Conservation (phyloP, 2,329 filamentous ascomycete genomes). For the Zelopaecilomyces penicillatus region DNA sequence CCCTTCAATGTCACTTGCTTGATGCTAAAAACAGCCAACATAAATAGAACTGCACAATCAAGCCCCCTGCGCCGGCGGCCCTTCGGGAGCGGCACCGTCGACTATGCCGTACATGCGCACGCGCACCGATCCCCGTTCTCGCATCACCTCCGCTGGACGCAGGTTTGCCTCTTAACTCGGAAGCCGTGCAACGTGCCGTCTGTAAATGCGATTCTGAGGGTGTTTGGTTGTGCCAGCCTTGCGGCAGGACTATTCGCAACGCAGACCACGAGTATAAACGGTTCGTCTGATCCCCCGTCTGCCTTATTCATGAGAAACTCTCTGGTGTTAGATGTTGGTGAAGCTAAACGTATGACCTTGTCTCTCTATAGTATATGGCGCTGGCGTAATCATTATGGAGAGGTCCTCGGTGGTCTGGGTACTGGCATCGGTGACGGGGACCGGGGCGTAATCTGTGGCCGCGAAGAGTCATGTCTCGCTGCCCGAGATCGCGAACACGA, state of each 20-base stretch:
- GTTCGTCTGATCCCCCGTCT: conserved; percentile 26
- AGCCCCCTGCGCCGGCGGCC: conserved; percentile 60
- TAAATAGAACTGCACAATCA: conserved; percentile 79
- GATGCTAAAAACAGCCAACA: neutral
- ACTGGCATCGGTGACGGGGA: conserved; percentile 84
- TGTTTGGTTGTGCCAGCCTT: conserved; percentile 81
- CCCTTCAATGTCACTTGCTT: neutral
- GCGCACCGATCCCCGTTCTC: conserved; percentile 56
- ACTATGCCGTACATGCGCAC: conserved; percentile 67
- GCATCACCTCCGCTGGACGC: conserved; percentile 36
- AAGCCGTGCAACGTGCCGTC: conserved; percentile 47
- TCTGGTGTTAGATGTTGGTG: neutral
- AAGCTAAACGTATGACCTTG: neutral
- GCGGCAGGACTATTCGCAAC: conserved; percentile 61
- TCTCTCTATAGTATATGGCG: conserved; percentile 59
- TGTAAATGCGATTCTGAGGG: conserved; percentile 46
- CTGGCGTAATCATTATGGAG: conserved; percentile 80
- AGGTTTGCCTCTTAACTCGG: conserved; percentile 39
- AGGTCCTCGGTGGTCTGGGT: conserved; percentile 70
- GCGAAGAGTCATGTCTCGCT: conserved; percentile 67
- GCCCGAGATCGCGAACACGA: conserved; percentile 73
- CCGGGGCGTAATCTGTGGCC: conserved; percentile 79
- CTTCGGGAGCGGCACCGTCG: conserved; percentile 72
- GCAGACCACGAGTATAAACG: conserved; percentile 51
- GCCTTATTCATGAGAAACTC: neutral